phyloP scores from a whole-genome alignment of 495 filamentous ascomycete species.

The Aspergillus asperescens region DNA sequence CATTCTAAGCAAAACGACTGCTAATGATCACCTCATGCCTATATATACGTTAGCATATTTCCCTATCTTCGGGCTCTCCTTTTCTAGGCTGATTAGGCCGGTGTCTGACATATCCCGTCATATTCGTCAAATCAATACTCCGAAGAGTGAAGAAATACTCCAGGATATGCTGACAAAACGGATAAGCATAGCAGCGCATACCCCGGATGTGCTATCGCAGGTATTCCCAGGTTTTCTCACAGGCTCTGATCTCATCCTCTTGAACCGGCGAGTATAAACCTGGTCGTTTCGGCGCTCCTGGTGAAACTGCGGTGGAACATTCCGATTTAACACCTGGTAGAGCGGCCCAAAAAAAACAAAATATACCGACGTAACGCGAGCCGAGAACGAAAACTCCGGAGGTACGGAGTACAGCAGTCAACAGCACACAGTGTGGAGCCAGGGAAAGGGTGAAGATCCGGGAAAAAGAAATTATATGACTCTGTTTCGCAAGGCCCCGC shows the following conservation, averaged over 20 bases:
- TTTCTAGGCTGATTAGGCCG: background rate
- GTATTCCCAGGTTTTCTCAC: background rate
- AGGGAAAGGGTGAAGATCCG: background rate
- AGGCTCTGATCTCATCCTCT: background rate
- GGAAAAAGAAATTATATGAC: background rate
- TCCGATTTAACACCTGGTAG: background rate
- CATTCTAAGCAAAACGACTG: background rate
- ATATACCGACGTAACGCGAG: slow-evolving; percentile 4
- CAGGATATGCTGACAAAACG: background rate
- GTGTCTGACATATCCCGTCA: background rate
- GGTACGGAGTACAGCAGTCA: background rate
- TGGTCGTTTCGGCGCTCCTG: background rate
- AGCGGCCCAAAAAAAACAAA: slow-evolving; percentile 1
- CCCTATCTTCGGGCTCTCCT: background rate
- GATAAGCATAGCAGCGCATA: too few relatives aligned
- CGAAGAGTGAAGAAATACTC: background rate
- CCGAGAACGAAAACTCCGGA: background rate
- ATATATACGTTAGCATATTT: background rate
- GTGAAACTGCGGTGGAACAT: background rate
- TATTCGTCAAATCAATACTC: background rate
- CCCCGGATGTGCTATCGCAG: background rate
- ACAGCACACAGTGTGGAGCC: background rate
- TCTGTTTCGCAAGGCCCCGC: too few relatives aligned
- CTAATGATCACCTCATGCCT: background rate
- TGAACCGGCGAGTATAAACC: background rate